Conservation (phyloP, 2,329 filamentous ascomycete species). For the Neofusicoccum kwambonambiense region DNA sequence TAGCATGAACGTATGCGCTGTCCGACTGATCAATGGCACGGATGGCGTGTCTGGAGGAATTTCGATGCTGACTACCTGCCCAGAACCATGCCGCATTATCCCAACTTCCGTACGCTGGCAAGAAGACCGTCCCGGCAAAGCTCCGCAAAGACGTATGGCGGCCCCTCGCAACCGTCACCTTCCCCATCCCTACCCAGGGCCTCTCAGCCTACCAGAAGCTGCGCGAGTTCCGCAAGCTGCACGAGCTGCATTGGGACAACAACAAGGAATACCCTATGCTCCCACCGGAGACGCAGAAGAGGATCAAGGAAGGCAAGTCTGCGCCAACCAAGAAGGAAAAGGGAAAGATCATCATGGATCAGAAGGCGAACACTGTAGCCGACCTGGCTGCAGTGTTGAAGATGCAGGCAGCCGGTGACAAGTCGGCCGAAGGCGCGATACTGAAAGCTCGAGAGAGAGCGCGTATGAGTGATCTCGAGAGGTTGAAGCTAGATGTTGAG, state of each 20-base stretch:
- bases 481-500: too few relatives aligned
- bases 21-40: neutral
- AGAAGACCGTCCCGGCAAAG: conserved; percentile 58
- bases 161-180: conserved; percentile 59
- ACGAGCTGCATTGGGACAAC: conserved; percentile 55
- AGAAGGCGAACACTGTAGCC: conserved; percentile 62
- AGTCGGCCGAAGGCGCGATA: conserved; percentile 24
- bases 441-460: conserved; percentile 25
- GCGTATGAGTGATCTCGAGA: neutral
- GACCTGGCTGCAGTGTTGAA: conserved; percentile 58
- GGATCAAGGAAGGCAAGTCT: conserved; percentile 41
- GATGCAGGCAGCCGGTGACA: conserved; percentile 36
- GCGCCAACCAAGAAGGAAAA: conserved; percentile 50
- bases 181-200: conserved; percentile 50
- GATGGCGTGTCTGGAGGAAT: neutral
- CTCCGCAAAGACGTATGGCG: conserved; percentile 64
- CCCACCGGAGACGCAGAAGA: conserved; percentile 35
- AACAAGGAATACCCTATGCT: conserved; percentile 21
- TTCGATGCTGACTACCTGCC: neutral
- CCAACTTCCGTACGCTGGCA: conserved; percentile 63
- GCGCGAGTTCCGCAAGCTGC: conserved; percentile 59
- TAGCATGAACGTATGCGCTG: conserved; percentile 51
- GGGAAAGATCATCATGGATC: conserved; percentile 59
- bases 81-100: conserved; percentile 36
- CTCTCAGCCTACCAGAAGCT: conserved; percentile 58